phyloP scores from a whole-genome alignment of 768 basidiomycete genomes.

The Rhizopogon roseolus region DNA sequence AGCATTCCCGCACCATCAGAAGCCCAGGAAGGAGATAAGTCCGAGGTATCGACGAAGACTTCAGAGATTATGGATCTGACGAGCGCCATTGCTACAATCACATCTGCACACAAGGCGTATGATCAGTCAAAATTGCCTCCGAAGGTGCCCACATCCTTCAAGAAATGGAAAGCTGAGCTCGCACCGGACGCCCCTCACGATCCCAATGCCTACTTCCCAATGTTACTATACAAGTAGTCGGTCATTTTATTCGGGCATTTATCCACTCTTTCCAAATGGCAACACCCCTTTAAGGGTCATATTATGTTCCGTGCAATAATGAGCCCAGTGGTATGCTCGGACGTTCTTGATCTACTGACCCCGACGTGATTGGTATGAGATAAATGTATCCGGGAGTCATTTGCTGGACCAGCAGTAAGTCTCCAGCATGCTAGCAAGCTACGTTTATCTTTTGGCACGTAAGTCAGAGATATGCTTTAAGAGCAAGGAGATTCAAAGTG shows the following conservation, averaged over 20 bases:
- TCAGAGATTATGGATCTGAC: conserved; percentile 56
- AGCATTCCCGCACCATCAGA: conserved; percentile 55
- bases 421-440: no score
- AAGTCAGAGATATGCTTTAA: no score
- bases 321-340: background rate
- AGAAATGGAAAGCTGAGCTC: conserved; percentile 69
- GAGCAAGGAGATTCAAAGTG: no score
- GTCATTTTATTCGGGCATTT: background rate
- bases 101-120: conserved; percentile 52
- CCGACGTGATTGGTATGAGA: background rate
- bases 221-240: conserved; percentile 57
- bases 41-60: conserved; percentile 41
- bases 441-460: no score
- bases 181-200: conserved; percentile 82
- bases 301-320: conserved; percentile 25
- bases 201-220: conserved; percentile 79
- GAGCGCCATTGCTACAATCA: conserved; percentile 65
- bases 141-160: conserved; percentile 57
- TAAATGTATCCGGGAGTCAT: no score
- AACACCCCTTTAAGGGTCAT: conserved; percentile 30
- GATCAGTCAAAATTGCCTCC: conserved; percentile 69
- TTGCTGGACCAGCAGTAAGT: no score
- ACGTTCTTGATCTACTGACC: background rate
- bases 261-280: background rate
- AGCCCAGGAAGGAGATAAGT: conserved; percentile 29